phyloP scores from a whole-genome alignment of 2,329 filamentous ascomycete genomes.

The Neonectria ditissima region DNA sequence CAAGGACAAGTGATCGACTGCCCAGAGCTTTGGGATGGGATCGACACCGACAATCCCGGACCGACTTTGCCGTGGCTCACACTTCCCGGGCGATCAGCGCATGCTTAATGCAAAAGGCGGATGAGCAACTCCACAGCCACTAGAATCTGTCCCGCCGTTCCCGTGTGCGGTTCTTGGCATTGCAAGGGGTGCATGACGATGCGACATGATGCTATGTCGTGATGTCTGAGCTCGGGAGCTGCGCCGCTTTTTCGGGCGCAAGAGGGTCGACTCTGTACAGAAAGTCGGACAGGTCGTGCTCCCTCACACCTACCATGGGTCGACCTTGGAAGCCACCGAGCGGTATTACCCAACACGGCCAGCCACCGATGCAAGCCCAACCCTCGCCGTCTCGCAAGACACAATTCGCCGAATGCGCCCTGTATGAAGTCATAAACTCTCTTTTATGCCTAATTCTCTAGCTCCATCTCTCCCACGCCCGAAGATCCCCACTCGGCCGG shows the following conservation, averaged over 20 bases:
- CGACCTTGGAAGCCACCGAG: not conserved
- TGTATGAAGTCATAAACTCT: not conserved
- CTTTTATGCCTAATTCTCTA: not conserved
- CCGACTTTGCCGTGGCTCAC: not conserved
- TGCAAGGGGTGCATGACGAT: too few relatives aligned
- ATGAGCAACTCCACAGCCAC: not conserved
- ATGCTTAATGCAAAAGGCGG: not conserved
- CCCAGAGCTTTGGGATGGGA: not conserved
- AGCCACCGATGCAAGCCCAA: not conserved
- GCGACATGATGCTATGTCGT: not conserved
- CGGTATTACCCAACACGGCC: not conserved
- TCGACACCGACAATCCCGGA: not conserved
- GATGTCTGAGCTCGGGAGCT: not conserved
- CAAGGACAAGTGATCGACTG: too few relatives aligned
- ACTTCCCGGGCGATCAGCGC: not conserved
- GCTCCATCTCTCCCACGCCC: not conserved
- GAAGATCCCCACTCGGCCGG: not conserved
- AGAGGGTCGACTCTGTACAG: too few relatives aligned
- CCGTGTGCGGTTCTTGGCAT: not conserved
- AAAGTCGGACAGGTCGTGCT: not conserved
- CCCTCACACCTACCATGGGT: not conserved
- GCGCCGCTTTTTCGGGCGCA: not conserved
- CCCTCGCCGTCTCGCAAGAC: not conserved
- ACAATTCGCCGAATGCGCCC: not conserved
- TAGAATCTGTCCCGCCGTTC: not conserved